Evolutionary conservation across 768 basidiomycete species (phyloP).

Genomic region (Chalciporus chontae): DNA sequence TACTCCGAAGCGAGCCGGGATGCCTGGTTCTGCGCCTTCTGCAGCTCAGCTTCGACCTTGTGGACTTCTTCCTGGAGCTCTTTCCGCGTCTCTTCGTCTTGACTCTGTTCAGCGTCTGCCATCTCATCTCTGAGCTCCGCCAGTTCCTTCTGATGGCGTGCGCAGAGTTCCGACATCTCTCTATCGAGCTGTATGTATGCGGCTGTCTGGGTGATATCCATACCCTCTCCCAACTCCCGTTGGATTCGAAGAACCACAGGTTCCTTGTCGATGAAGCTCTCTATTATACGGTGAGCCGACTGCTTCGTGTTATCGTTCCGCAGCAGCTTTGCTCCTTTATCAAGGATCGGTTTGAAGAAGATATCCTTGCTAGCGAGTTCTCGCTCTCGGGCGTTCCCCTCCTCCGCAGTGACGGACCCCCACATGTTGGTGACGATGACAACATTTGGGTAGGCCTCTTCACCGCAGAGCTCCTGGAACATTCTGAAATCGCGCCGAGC

Average conservation of each 20-base stretch:
- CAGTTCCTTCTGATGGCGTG: conserved; percentile 45
- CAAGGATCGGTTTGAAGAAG: conserved; percentile 51
- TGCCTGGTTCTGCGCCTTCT: conserved; percentile 28
- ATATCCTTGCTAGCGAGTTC: conserved; percentile 39
- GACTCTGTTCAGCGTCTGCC: conserved; percentile 39
- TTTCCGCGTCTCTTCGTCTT: conserved; percentile 45
- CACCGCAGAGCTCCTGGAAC: conserved; percentile 53
- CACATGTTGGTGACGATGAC: conserved; percentile 55
- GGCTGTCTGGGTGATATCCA: conserved; percentile 49
- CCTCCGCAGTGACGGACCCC: conserved; percentile 36
- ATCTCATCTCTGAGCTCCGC: conserved; percentile 45
- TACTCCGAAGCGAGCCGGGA: conserved; percentile 32
- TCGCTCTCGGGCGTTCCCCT: conserved; percentile 39
- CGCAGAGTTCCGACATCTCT: conserved; percentile 46
- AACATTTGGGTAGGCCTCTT: conserved; percentile 47
- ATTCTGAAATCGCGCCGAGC: conserved; percentile 47
- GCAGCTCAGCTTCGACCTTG: conserved; percentile 30
- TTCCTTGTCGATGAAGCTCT: conserved; percentile 36
- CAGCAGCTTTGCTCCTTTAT: conserved; percentile 40
- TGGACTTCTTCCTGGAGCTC: conserved; percentile 41
- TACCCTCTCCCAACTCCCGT: conserved; percentile 45
- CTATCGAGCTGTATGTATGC: conserved; percentile 51
- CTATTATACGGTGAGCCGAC: conserved; percentile 46
- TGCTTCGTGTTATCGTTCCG: conserved; percentile 41
- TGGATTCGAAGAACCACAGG: conserved; percentile 51